Base-by-base conservation (phyloP, 768 basidiomycete genomes). In the Mycena leptocephala region DNA sequence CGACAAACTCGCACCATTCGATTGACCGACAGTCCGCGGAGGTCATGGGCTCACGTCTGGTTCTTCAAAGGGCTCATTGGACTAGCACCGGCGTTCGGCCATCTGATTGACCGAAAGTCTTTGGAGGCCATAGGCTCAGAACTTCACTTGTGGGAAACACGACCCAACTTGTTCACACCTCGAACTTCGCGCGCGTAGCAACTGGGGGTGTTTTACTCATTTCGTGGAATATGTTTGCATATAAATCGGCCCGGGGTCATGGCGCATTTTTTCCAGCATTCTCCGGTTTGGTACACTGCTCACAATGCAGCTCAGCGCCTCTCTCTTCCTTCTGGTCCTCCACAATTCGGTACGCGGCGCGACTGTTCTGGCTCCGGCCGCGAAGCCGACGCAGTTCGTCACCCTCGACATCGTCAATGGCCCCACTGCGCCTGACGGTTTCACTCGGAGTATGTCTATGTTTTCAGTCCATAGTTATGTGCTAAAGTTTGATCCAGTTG, bases 401-500 rank as follows among this genome's bases (percentile, higher is more conserved):
- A 74, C 65, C 26, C 83, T 86, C 22, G 79, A 82, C 69, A 77
- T 86, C 62, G 64, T 66, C 43, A 87, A 87, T 78, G 81, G 78
- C 68, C 76, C 81, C 20, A 84, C 87, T 58, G 77, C 84, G 13
- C 86, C 86, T 0, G 86, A 87, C 70, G 86, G 86, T 20, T 85
- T 82, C 62, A 30, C 43, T 43, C 76, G 76, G n/a, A 59, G 72
- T 77, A 48, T 39, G 70, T 64, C 35, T 41, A 32, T 26, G n/a
- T 53, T 56, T 28, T 73, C 53, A 22, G 41, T 20, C 16, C 53
- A 22, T 43, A 20, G 26, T 53, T 46, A 16, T 53, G 16, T 32
- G 24, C 66, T 64, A 14, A 70, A n/a, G 14, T 41, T 2, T 26
- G 13, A 28, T 33, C 30, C 48, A 74, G 67, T 56, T 26, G 55